phyloP scores from a whole-genome alignment of 1,139 yeast species.

The Kurtzmaniella quercitrusa region DNA sequence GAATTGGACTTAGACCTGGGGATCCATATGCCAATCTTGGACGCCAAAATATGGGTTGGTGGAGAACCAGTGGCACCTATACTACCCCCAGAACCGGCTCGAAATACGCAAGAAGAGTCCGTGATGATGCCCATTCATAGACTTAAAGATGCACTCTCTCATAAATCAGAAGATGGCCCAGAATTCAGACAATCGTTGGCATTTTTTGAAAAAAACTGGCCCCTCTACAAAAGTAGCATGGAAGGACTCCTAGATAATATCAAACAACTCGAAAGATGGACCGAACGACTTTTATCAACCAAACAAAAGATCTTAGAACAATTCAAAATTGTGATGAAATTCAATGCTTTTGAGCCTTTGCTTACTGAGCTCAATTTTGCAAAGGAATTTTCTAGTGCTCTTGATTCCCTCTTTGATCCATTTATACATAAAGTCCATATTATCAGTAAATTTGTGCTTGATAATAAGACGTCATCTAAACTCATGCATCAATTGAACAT shows the following conservation, averaged over 20 bases:
- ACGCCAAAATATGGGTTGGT: slow-evolving; percentile 30
- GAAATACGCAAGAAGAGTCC: slow-evolving; percentile 1
- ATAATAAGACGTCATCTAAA: slow-evolving; percentile 23
- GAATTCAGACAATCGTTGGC: slow-evolving; percentile 57
- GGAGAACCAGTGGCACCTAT: slow-evolving; percentile 4
- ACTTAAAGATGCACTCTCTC: slow-evolving; percentile 27
- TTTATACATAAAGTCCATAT: slow-evolving; percentile 29
- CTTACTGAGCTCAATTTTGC: slow-evolving; percentile 20
- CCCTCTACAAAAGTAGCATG: slow-evolving; percentile 41
- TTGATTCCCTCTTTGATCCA: slow-evolving; percentile 26
- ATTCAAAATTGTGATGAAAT: slow-evolving; percentile 17
- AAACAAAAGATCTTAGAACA: slow-evolving; percentile 23
- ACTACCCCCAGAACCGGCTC: neutral
- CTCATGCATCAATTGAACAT: slow-evolving; percentile 11
- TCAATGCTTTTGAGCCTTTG: slow-evolving; percentile 18
- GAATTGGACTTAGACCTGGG: slow-evolving; percentile 15
- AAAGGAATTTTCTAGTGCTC: slow-evolving; percentile 16
- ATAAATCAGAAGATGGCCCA: slow-evolving; percentile 66
- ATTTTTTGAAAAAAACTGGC: slow-evolving; percentile 51
- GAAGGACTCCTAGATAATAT: slow-evolving; percentile 31
- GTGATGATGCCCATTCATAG: slow-evolving; percentile 7
- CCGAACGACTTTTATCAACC: slow-evolving; percentile 17
- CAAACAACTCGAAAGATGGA: slow-evolving; percentile 22
- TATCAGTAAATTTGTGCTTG: slow-evolving; percentile 30
- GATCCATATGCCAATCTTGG: slow-evolving; percentile 19